A percentile compares a stretch with the other conserved stretches of the same genome.
These are phyloP conservation scores for Nissolia schottii DNA, from an alignment of 306 rosid species.

Conservation along the genomic window DNA sequence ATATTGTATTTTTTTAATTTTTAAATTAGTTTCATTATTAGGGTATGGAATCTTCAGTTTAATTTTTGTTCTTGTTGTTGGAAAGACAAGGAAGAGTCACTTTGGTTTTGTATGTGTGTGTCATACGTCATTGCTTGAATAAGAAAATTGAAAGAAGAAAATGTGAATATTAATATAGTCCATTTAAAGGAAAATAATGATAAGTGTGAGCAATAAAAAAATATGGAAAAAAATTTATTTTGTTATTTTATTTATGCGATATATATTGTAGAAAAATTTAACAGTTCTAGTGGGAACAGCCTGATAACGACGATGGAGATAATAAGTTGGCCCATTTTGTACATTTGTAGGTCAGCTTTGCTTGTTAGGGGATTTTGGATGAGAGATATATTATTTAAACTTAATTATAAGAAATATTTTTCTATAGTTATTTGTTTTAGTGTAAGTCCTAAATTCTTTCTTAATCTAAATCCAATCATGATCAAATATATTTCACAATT, in stretches of 20 bases:
- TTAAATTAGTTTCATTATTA: constrained; percentile 2
- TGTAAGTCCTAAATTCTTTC: too few species aligned
- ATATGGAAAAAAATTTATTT: not conserved
- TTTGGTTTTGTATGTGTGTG: not conserved
- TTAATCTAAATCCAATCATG: too few species aligned
- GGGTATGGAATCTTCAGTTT: constrained; percentile 29
- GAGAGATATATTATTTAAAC: too few species aligned
- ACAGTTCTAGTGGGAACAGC: constrained; percentile 46
- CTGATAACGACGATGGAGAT: constrained; percentile 48
- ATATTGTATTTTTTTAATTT: not conserved
- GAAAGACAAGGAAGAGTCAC: constrained; percentile 7
- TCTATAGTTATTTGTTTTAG: too few species aligned
- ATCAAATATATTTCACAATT: too few species aligned
- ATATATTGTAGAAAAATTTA: not conserved
- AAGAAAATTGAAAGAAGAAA: not conserved
- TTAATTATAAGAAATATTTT: too few species aligned
- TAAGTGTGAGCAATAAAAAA: not conserved
- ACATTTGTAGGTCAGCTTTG: constrained; percentile 51
- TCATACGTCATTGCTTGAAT: not conserved
- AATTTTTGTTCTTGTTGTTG: not conserved
- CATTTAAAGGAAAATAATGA: not conserved
- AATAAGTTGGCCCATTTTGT: constrained; percentile 48
- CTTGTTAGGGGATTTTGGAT: constrained; percentile 19
- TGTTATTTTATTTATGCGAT: not conserved
- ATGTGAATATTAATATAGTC: not conserved